Base-by-base conservation (phyloP, 2,329 filamentous ascomycete species). In the Rasamsonia emersonii region DNA sequence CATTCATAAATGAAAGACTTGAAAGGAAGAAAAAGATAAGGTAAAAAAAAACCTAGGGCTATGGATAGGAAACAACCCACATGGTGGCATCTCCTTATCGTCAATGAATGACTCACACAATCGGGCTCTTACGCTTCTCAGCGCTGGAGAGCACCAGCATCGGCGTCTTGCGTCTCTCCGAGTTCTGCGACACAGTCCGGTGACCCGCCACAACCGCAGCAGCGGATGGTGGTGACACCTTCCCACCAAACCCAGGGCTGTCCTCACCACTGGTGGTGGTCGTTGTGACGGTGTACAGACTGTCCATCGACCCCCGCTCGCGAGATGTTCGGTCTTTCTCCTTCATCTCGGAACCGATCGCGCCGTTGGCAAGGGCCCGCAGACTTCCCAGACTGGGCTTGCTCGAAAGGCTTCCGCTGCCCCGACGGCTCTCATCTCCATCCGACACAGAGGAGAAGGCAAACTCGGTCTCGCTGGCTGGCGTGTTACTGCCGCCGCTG, bases 311-410 rank as follows among this genome's bases (percentile, higher is more conserved):
- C 33, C 58, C 65, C 62, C 68, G 61, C 62, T 79, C 67, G 57
- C 71, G 54, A 61, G 76, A 58, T 25, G 54, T 51, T 61, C 65
- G 53, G 31, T 57, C 53, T 66, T 79, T 83, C 58, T 84, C 77
- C 44, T 88, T 88, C 38, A 85, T 78, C 60, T 93, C 83, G 2
- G 83, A 91, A 33, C 86, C 86, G 51, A 93, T 93, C 30, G 86
- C 86, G 39, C 85, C 85, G 41, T 81, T 89, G 43, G 77, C 81
- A 39, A 75, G 82, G 43, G 79, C 84, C 45, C 82, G 80, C 42
- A 84, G 78, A 65, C 80, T 86, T 35, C 79, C 79, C 33, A 82
- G 64, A 54, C 78, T 82, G 47, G 71, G 71, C 52, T 82, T 82
- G 45, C 83, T 83, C 31, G 81, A 84, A 40, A 93, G 71, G 59